phyloP scores from a whole-genome alignment of 208 protist genomes.

The Trypanosoma lewisi region DNA sequence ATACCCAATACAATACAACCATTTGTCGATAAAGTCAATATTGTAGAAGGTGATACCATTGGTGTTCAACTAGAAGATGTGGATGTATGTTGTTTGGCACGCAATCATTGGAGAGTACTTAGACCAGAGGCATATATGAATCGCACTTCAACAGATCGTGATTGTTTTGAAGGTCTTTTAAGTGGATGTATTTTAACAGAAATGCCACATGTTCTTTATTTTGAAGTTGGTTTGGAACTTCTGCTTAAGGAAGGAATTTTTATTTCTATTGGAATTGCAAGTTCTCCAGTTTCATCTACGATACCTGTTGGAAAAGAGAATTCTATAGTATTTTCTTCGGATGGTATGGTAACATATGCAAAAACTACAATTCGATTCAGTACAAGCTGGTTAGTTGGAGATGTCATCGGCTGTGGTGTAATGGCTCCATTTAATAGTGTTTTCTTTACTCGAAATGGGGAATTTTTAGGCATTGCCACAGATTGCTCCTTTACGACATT shows the following conservation, averaged over 20 bases:
- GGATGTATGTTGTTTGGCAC: conserved; percentile 65
- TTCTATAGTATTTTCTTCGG: conserved; percentile 49
- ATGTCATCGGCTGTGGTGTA: conserved; percentile 86
- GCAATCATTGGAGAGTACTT: conserved; percentile 74
- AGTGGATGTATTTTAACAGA: conserved; percentile 68
- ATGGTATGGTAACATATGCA: conserved; percentile 41
- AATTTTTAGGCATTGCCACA: conserved; percentile 78
- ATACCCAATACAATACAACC: conserved; percentile 78
- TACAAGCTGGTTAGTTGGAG: conserved; percentile 56
- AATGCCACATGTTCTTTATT: conserved; percentile 83
- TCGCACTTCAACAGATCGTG: conserved; percentile 29
- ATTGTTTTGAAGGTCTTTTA: conserved; percentile 66
- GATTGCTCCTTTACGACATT: conserved; percentile 44
- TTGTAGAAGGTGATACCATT: conserved; percentile 81
- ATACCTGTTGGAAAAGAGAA: conserved; percentile 38
- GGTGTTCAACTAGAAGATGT: conserved; percentile 77
- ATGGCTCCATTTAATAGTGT: conserved; percentile 71
- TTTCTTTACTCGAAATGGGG: conserved; percentile 88
- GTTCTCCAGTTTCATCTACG: conserved; percentile 40
- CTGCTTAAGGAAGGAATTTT: conserved; percentile 37
- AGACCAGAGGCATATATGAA: conserved; percentile 30
- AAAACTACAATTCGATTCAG: conserved; percentile 36
- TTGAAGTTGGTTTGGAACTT: conserved; percentile 78
- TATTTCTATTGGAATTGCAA: conserved; percentile 64
- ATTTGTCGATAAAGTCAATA: conserved; percentile 53